Conservation (phyloP, 2,329 filamentous ascomycete species). For the Juglanconis juglandina region DNA sequence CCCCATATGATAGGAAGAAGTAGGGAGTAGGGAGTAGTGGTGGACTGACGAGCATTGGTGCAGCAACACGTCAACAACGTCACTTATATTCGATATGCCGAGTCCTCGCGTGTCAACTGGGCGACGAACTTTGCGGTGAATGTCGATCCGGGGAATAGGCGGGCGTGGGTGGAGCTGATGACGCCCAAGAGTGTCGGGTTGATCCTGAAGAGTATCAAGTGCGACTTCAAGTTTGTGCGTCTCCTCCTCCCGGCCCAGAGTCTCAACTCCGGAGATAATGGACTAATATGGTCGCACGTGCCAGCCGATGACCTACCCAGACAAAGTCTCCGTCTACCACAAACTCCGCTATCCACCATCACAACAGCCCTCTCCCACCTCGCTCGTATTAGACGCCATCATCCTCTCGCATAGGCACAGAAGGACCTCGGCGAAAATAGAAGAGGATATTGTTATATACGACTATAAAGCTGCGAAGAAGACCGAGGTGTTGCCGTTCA, state of each 20-base stretch:
- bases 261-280: not conserved
- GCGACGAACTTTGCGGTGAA: conserved; percentile 63
- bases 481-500: conserved; percentile 38
- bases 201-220: conserved; percentile 69
- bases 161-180: conserved; percentile 67
- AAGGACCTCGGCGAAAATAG: conserved; percentile 67
- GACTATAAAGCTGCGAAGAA: conserved; percentile 47
- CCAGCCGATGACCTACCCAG: conserved; percentile 79
- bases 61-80: conserved; percentile 83
- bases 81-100: conserved; percentile 78
- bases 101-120: conserved; percentile 78
- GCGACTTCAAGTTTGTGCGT: conserved; percentile 52
- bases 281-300: not conserved
- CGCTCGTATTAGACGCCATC: conserved; percentile 58
- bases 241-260: not conserved
- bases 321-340: conserved; percentile 79
- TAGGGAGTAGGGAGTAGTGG: conserved; percentile 15
- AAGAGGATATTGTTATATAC: conserved; percentile 78
- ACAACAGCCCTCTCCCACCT: conserved; percentile 37
- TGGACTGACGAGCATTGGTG: conserved; percentile 13
- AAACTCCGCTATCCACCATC: conserved; percentile 60
- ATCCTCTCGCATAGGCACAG: conserved; percentile 73
- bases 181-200: conserved; percentile 65
- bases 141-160: conserved; percentile 57
- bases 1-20: too few species aligned